Evolutionary conservation across 345 rosid genomes (phyloP).

Genomic region (Salix dunnii): DNA sequence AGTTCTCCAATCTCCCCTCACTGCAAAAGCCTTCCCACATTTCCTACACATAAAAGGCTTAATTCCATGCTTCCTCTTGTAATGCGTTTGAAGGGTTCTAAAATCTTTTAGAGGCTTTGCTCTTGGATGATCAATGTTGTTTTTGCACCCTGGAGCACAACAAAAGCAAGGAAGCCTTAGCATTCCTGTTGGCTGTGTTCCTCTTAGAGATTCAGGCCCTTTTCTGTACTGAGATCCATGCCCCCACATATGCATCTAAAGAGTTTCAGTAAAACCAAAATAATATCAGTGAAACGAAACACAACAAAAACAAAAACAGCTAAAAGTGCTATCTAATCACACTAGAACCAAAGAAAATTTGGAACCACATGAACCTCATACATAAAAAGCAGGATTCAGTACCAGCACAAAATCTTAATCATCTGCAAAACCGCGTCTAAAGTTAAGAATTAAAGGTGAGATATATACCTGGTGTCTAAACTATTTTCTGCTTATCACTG

Average conservation of each 20-base stretch:
- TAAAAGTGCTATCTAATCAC: constrained; percentile 15
- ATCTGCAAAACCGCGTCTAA: background rate
- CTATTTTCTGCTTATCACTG: too few relatives aligned
- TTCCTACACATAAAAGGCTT: constrained; percentile 73
- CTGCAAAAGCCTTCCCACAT: constrained; percentile 68
- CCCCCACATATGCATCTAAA: constrained; percentile 69
- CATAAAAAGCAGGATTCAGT: constrained; percentile 11
- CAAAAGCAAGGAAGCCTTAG: constrained; percentile 70
- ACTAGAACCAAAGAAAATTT: background rate
- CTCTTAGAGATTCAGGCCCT: constrained; percentile 64
- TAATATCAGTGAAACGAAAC: too few relatives aligned
- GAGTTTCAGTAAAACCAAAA: background rate
- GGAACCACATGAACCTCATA: constrained; percentile 6
- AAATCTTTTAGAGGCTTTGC: constrained; percentile 70
- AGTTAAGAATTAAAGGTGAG: too few relatives aligned
- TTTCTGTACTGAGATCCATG: constrained; percentile 60
- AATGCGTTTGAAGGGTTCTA: constrained; percentile 69
- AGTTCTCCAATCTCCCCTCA: constrained; percentile 72
- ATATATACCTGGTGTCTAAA: too few relatives aligned
- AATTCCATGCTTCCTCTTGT: constrained; percentile 67
- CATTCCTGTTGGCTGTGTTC: constrained; percentile 68
- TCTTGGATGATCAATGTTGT: constrained; percentile 69
- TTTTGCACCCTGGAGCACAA: constrained; percentile 60
- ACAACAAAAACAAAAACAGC: background rate
- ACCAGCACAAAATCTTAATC: constrained; percentile 3